Conservation (phyloP, 108 stramenopile species). For the Epithemia pelagica region DNA sequence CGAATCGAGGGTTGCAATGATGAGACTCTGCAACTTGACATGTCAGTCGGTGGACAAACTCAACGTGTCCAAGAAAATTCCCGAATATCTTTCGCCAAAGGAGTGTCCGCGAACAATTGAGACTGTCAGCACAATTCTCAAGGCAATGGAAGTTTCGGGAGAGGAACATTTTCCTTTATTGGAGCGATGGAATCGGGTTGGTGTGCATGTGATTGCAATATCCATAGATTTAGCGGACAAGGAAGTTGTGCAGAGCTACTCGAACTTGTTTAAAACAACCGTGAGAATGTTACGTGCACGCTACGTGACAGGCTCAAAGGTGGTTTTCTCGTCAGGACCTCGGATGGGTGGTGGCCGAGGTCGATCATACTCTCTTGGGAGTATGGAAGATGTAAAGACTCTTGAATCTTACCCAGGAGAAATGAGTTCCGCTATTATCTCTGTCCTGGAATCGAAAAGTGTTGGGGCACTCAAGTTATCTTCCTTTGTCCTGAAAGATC, state of each 20-base stretch:
- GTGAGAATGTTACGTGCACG: slow-evolving; percentile 67
- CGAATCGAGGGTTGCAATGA: neutral
- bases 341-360: slow-evolving; percentile 47
- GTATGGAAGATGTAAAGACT: slow-evolving; percentile 26
- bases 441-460: slow-evolving; percentile 18
- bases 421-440: slow-evolving; percentile 47
- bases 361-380: slow-evolving; percentile 75
- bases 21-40: neutral
- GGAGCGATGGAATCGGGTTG: slow-evolving; percentile 52
- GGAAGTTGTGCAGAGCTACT: neutral
- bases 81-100: neutral
- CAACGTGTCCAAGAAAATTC: neutral
- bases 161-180: slow-evolving; percentile 53
- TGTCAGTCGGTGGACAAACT: neutral
- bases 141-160: slow-evolving; percentile 54
- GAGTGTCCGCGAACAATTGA: neutral
- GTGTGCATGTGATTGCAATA: slow-evolving; percentile 4
- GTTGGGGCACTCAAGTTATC: neutral
- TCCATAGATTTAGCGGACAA: neutral
- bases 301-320: slow-evolving; percentile 28
- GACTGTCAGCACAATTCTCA: slow-evolving; percentile 38
- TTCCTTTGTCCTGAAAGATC: slow-evolving; percentile 13
- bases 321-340: slow-evolving; percentile 71
- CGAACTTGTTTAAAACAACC: slow-evolving; percentile 22
- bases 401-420: slow-evolving; percentile 61